Conservation (phyloP, 306 rosid species). For the Trifolium repens region DNA sequence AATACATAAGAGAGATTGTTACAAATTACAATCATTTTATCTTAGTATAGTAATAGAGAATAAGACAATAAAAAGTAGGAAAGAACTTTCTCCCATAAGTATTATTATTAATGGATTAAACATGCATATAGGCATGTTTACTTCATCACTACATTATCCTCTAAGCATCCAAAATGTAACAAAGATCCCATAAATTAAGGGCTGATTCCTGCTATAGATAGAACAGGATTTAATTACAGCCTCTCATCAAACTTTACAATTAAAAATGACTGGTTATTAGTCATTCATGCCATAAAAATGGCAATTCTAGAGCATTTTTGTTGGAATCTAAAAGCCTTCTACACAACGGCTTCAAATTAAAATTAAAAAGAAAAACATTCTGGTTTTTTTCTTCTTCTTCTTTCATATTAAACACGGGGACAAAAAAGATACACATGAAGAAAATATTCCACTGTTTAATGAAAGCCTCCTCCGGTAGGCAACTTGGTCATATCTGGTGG, state of each 20-base stretch:
- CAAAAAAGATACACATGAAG: constrained; percentile 10
- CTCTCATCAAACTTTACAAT: constrained; percentile 52
- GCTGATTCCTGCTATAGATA: constrained; percentile 37
- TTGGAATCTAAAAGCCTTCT: constrained; percentile 43
- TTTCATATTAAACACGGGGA: constrained; percentile 5
- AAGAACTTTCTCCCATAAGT: constrained; percentile 35
- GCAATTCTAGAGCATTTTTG: constrained; percentile 48
- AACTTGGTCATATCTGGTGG: constrained; percentile 58
- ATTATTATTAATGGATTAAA: constrained; percentile 42
- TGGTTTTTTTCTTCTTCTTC: constrained; percentile 8
- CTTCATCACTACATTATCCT: constrained; percentile 39
- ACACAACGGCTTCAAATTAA: constrained; percentile 44
- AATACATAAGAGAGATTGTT: background rate
- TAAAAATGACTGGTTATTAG: constrained; percentile 48
- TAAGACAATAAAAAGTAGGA: constrained; percentile 29
- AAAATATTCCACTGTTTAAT: constrained; percentile 38
- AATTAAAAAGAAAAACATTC: constrained; percentile 24
- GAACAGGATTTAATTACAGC: constrained; percentile 47
- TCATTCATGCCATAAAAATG: constrained; percentile 50
- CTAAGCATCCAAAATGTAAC: constrained; percentile 35
- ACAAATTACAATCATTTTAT: background rate
- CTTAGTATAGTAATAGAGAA: background rate
- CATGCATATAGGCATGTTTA: constrained; percentile 26
- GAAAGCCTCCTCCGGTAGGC: constrained; percentile 46
- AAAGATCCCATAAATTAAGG: constrained; percentile 45